Base-by-base conservation (phyloP, 257 asterid species). In the Gentiana dahurica region DNA sequence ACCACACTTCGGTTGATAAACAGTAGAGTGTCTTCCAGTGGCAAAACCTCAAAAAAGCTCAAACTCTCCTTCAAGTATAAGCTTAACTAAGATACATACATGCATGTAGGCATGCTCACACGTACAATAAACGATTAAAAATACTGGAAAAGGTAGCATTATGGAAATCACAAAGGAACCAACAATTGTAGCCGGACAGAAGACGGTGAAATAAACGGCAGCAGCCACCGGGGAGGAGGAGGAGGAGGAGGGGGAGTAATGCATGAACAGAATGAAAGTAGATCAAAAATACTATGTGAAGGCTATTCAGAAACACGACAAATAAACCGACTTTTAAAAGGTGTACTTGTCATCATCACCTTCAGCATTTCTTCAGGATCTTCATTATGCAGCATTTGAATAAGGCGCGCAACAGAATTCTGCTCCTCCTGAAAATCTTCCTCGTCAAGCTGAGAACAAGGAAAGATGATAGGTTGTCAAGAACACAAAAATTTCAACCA, bases 401-500 rank as follows among this genome's bases (percentile, higher is more conserved):
- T 82, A 64, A 92, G 95, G 54, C 94, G 85, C 50, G 97, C 87
- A 59, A 92, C 92, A 55, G 78, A 81, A 69, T 82, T 81, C 73
- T 92, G 99, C 69, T 92, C 99, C 80, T 92, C 99, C 58, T 78
- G 77, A 71, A 92, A 92, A 71, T 92, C 99, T 64, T 84, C 94
- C 74, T 84, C 97, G 24, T 86, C 96, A 69, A 80, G 80, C 99
- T 92, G 84, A 62, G 68, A 63, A 71, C 63, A 68, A 45, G 57
- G 54, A 52, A 53, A 57, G 55, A 36, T 35, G 36, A 46, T 3
- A 34, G 33, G 47, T 46, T 36, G 3, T 35, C 35, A 53, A 32
- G 52, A 53, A 57, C 11, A 41, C 9, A 41, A 41, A 41, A 41
- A 1, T 7, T 41, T 41, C 6, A 41, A 41, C 46, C 9, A 7